Base-by-base conservation (phyloP, 352 stramenopile genomes). In the Globisporangium carolinianum region DNA sequence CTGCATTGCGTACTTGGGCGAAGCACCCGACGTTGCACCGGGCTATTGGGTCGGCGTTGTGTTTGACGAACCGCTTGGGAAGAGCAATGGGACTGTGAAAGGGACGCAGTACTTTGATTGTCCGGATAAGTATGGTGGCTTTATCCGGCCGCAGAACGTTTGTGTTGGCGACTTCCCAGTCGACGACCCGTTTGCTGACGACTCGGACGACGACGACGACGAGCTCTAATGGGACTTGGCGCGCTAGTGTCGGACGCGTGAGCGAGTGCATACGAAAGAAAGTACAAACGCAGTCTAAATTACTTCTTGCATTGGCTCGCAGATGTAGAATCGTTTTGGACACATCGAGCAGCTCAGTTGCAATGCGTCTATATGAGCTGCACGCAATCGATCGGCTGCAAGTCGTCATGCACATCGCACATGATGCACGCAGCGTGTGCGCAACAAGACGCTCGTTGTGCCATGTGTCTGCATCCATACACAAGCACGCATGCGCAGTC, bases 11-110 rank as follows among this genome's bases (percentile, higher is more conserved):
- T 99, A 87, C 68, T 51, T 98, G 10, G 97, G 97, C 9, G 66
- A 91, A 63, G 86, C 98, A 48, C 69, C 95, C 14, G 92, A 97
- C 58, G 79, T 98, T 56, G 76, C 75, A 9, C 58, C 71, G 0
- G 94, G 94, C 38, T 94, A 96, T 66, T 98, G 93, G 94, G 86
- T 99, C 6, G 97, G 97, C 39, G 87, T 99, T 42, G 74, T 83
- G 38, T 98, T 99, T 62, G 97, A 99, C 73, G 97, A 99, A 72
- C 96, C 97, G 14, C 72, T 97, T 24, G 94, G 94, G 55, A 95
- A 96, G 61, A 89, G 91, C 52, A 89, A 97, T 63, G 96, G 97
- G 18, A 93, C 75, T 2, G 89, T 97, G 52, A 97, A 97, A 58
- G 93, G 88, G 43, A 89, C 77, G 24, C 63, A 68, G 32, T 98